A percentile compares a stretch with the other conserved stretches of the same genome.
phyloP scores from a whole-genome alignment of 208 protist species.

The Naegleria lovaniensis region DNA sequence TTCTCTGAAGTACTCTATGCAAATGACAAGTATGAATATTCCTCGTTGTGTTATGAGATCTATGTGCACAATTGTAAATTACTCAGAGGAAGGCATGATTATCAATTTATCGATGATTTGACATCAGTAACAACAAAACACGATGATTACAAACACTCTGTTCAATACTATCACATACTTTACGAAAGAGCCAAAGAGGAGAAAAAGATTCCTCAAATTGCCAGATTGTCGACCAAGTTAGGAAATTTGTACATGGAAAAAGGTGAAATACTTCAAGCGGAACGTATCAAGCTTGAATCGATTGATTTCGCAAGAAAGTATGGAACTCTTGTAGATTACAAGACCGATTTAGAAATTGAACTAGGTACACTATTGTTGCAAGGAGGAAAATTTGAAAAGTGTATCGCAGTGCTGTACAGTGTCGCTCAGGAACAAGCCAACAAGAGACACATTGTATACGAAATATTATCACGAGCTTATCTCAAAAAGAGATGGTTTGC shows the following conservation, averaged over 20 bases:
- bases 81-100: not conserved
- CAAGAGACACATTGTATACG: not conserved
- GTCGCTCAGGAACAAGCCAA: not conserved
- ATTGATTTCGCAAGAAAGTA: not conserved
- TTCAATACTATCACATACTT: not conserved
- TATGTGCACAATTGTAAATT: not conserved
- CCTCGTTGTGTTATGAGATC: not conserved
- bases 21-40: not conserved
- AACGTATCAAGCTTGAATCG: not conserved
- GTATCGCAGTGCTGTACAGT: not conserved
- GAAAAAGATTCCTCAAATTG: not conserved
- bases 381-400: not conserved
- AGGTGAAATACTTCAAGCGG: not conserved
- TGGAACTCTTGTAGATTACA: not conserved
- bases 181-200: not conserved
- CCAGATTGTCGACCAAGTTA: not conserved
- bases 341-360: not conserved
- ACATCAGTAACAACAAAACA: not conserved
- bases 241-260: not conserved
- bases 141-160: not conserved
- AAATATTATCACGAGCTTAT: not conserved
- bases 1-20: not conserved
- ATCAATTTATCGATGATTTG: not conserved
- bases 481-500: slow-evolving; percentile 1
- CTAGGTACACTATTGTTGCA: not conserved